Base-by-base conservation (phyloP, 441 rosid genomes). In the Aleurites moluccanus region DNA sequence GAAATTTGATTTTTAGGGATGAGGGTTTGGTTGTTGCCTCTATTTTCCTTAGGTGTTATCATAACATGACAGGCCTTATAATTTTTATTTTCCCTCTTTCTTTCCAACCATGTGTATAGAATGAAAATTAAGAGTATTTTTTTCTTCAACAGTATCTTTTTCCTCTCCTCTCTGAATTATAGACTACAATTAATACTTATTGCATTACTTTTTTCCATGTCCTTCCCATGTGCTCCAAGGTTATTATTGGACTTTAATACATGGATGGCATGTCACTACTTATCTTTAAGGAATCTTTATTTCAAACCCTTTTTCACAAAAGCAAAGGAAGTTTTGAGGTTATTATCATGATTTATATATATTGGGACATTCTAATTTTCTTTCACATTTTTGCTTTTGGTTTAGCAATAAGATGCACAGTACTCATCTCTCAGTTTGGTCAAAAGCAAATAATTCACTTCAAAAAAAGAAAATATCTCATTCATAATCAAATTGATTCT, bases 141-240 rank as follows among this genome's bases (percentile, higher is more conserved):
- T 28, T 8, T 20, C 6, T 40, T 47, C 44, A 61, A 4, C 42
- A 16, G 14, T 40, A 66, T 23, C 44, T 40, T 53, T 53, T 42
- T 11, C 38, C 55, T 50, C 18, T 13, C 27, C 27, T 59, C 52
- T 15, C 18, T 21, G 25, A 30, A 38, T 63, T 74, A 60, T 4
- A 38, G 44, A 56, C 3, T 27, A 50, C 7, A 50, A 50, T 16
- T 23, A 56, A 35, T 64, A 66, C 47, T 59, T 73, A 28, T 68
- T 45, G 67, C 73, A 70, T 38, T 38, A n/a, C n/a, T 80, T n/a
- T n/a, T 35, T 68, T 71, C 72, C 81, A 64, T 73, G 82, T 70
- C 76, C 74, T 62, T 80, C 59, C 80, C 81, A 77, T 79, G 88
- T 75, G 82, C 79, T 25, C 73, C 59, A 64, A 55, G 76, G 75